These are phyloP conservation scores for Chlorella ohadii DNA, from an alignment of 139 green algal species.

Conservation along the genomic window DNA sequence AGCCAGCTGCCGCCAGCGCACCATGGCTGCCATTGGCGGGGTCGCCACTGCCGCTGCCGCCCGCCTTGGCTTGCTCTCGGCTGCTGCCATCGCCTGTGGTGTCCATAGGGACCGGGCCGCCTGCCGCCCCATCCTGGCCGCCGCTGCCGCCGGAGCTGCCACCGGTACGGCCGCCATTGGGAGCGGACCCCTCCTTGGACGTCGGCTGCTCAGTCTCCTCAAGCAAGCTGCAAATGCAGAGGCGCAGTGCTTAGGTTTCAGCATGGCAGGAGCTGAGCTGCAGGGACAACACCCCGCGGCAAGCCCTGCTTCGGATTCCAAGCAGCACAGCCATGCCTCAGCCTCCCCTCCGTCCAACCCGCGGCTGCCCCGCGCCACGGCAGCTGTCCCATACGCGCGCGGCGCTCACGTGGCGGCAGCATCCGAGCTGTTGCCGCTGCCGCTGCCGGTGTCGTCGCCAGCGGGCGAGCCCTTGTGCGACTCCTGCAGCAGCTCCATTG, in stretches of 20 bases:
- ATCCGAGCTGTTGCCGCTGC: slow-evolving; percentile 29
- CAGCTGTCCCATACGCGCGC: background rate
- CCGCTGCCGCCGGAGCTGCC: slow-evolving; percentile 31
- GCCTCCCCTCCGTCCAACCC: too few relatives aligned
- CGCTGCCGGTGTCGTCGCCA: slow-evolving; percentile 11
- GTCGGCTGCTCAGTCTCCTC: slow-evolving; percentile 63
- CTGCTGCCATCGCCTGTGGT: slow-evolving; percentile 45
- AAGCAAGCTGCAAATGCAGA: slow-evolving; percentile 23
- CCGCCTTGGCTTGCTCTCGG: background rate
- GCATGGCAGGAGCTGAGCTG: too few relatives aligned
- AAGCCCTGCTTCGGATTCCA: too few relatives aligned
- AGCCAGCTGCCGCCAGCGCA: background rate
- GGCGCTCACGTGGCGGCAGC: slow-evolving; percentile 20
- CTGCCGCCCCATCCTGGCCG: background rate
- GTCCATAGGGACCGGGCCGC: background rate
- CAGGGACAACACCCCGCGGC: too few relatives aligned
- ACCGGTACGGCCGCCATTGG: slow-evolving; percentile 36
- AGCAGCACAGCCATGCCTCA: too few relatives aligned
- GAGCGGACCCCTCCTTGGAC: slow-evolving; percentile 70
- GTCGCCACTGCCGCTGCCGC: background rate
- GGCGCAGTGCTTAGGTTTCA: too few relatives aligned
- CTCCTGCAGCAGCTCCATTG: background rate
- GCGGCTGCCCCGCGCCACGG: too few relatives aligned
- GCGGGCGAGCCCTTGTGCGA: background rate
- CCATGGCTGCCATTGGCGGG: background rate